Conservation (phyloP, 2,329 filamentous ascomycete genomes). For the Xylariaceae sp. region DNA sequence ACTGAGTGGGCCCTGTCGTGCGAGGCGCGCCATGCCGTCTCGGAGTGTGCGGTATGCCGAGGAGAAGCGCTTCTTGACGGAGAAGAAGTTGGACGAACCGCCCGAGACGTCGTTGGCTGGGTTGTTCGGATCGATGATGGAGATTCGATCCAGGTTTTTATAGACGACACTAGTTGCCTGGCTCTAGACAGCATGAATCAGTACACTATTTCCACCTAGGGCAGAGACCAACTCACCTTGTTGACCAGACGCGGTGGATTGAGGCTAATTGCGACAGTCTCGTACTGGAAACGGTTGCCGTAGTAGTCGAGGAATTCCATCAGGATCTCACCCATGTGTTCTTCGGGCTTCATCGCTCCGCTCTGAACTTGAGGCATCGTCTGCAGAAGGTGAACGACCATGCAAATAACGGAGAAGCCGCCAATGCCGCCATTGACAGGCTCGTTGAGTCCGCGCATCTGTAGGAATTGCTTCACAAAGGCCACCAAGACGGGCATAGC, state of each 20-base stretch:
- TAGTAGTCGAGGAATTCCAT: conserved; percentile 90
- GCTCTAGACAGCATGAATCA: conserved; percentile 34
- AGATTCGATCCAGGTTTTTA: conserved; percentile 65
- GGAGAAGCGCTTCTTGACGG: conserved; percentile 69
- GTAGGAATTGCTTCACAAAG: conserved; percentile 86
- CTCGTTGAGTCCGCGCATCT: conserved; percentile 88
- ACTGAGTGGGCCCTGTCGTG: conserved; percentile 30
- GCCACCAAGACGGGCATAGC: conserved; percentile 84
- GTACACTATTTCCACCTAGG: conserved; percentile 2
- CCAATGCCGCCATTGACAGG: conserved; percentile 88
- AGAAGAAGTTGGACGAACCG: conserved; percentile 68
- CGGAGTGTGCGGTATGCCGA: conserved; percentile 59
- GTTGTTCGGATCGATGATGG: conserved; percentile 91
- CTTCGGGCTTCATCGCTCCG: conserved; percentile 54
- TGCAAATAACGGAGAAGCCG: conserved; percentile 89
- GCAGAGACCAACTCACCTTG: conserved; percentile 50
- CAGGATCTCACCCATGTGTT: conserved; percentile 76
- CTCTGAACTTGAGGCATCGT: conserved; percentile 70
- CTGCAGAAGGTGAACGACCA: conserved; percentile 86
- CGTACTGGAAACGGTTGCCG: conserved; percentile 74
- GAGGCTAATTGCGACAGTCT: conserved; percentile 69
- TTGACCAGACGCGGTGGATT: conserved; percentile 70
- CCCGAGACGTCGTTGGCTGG: conserved; percentile 84
- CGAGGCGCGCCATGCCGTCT: conserved; percentile 55
- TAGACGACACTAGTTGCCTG: conserved; percentile 48